Evolutionary conservation across 768 basidiomycete species (phyloP).

Genomic region (Cystobasidium tubakii): DNA sequence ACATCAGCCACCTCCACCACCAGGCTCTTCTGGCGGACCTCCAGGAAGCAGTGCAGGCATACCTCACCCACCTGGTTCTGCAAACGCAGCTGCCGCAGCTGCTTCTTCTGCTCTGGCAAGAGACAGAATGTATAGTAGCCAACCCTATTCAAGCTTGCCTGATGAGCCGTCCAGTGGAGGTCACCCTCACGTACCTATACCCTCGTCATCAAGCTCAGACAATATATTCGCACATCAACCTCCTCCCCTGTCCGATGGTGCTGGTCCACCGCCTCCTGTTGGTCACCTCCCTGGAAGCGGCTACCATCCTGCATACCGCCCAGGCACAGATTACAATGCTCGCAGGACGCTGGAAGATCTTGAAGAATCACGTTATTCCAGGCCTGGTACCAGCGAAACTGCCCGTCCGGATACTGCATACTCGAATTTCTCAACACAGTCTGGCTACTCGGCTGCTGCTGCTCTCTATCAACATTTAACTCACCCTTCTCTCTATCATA

Average conservation of each 20-base stretch:
- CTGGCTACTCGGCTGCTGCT: slow-evolving; percentile 9
- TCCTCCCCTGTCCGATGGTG: not conserved
- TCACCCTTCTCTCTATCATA: slow-evolving; percentile 5
- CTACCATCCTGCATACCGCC: not conserved
- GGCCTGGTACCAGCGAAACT: slow-evolving; percentile 18
- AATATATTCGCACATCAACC: slow-evolving; percentile 27
- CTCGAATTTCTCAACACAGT: slow-evolving; percentile 14
- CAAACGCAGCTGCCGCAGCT: not conserved
- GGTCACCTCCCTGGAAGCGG: not conserved
- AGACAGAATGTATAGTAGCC: not conserved
- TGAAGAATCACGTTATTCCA: slow-evolving; percentile 1
- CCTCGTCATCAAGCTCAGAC: slow-evolving; percentile 5
- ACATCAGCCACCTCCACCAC: not conserved
- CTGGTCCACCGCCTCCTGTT: not conserved
- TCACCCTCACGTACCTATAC: not conserved
- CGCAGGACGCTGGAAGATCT: slow-evolving; percentile 7
- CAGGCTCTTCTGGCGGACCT: not conserved
- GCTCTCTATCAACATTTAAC: slow-evolving; percentile 21
- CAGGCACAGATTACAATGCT: not conserved
- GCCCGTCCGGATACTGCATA: slow-evolving; percentile 20
- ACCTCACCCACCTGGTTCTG: not conserved
- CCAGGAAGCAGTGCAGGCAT: slow-evolving; percentile 1
- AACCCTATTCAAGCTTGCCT: not conserved
- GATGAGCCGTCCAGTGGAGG: not conserved
- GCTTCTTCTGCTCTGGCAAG: not conserved